Percentiles rank a stretch among this genome's conserved stretches.
Evolutionary conservation across 1,284 basidiomycete genomes (phyloP).

Genomic region (Wolfiporia cocos): DNA sequence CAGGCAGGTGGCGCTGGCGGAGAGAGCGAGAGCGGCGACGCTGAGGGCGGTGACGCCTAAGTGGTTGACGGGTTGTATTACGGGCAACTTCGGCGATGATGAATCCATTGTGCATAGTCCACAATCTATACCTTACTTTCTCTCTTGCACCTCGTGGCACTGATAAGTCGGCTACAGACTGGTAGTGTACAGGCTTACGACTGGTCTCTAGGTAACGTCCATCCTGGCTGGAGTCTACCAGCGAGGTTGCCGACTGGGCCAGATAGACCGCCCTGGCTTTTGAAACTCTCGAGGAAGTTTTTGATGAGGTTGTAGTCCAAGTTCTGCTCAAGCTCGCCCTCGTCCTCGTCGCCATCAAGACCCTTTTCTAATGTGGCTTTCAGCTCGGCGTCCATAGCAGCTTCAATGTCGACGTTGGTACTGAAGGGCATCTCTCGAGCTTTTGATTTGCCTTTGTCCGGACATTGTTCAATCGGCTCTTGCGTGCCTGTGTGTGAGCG

Average conservation of each 20-base stretch:
- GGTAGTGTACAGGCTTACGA: conserved; percentile 8
- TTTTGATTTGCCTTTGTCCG: conserved; percentile 29
- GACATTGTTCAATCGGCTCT: conserved; percentile 7
- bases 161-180: neutral
- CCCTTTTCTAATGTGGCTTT: conserved; percentile 52
- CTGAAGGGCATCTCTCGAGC: conserved; percentile 29
- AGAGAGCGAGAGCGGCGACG: conserved; percentile 16
- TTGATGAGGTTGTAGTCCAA: conserved; percentile 89
- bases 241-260: conserved; percentile 88
- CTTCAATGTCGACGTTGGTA: conserved; percentile 59
- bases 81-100: no score
- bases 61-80: no score
- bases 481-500: conserved; percentile 30
- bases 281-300: conserved; percentile 93
- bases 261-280: conserved; percentile 78
- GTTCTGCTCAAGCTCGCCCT: conserved; percentile 38
- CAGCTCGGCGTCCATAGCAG: conserved; percentile 84
- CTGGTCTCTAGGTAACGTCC: conserved; percentile 67
- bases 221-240: conserved; percentile 72
- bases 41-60: conserved; percentile 17
- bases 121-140: conserved; percentile 19
- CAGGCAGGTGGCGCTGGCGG: conserved; percentile 16
- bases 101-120: conserved; percentile 12
- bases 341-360: conserved; percentile 45
- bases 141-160: neutral